Conservation (phyloP, 352 stramenopile species). For the Phytophthora kernoviae region DNA sequence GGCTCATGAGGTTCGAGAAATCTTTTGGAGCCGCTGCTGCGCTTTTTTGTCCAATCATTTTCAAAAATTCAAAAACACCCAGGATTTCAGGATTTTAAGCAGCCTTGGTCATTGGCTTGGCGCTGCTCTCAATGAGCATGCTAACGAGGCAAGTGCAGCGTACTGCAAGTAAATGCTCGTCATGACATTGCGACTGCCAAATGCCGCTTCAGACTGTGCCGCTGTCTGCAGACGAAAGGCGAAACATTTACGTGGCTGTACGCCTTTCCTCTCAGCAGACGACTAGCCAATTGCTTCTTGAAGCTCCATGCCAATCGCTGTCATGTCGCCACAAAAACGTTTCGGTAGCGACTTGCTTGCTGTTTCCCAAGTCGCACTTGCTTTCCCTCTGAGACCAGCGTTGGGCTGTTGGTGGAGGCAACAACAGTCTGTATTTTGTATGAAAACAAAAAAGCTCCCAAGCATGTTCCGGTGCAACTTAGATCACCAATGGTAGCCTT, state of each 20-base stretch:
- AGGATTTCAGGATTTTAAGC: neutral
- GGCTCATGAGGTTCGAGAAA: constrained; percentile 16
- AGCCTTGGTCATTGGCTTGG: too few relatives aligned
- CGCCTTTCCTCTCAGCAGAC: constrained; percentile 24
- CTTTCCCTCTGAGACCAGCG: too few relatives aligned
- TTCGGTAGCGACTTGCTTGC: neutral
- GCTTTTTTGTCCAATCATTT: constrained; percentile 2
- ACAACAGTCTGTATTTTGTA: too few relatives aligned
- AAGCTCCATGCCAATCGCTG: constrained; percentile 16
- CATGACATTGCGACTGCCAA: constrained; percentile 7
- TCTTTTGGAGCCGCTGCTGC: constrained; percentile 20
- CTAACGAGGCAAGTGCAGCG: too few relatives aligned
- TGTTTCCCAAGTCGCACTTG: neutral
- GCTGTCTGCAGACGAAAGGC: constrained; percentile 2
- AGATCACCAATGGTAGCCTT: too few relatives aligned
- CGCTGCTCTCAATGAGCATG: too few relatives aligned
- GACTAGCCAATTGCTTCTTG: constrained; percentile 25
- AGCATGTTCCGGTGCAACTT: too few relatives aligned
- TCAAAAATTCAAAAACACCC: constrained; percentile 19
- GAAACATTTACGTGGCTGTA: neutral
- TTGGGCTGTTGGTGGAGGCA: too few relatives aligned
- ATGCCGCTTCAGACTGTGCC: constrained; percentile 5
- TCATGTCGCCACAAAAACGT: constrained; percentile 6
- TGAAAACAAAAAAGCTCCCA: too few relatives aligned
- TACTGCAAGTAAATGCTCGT: neutral